A percentile compares a stretch with the other conserved stretches of the same genome.
Conservation (phyloP, 148 eudicot species). For the Rhododendron williamsianum region DNA sequence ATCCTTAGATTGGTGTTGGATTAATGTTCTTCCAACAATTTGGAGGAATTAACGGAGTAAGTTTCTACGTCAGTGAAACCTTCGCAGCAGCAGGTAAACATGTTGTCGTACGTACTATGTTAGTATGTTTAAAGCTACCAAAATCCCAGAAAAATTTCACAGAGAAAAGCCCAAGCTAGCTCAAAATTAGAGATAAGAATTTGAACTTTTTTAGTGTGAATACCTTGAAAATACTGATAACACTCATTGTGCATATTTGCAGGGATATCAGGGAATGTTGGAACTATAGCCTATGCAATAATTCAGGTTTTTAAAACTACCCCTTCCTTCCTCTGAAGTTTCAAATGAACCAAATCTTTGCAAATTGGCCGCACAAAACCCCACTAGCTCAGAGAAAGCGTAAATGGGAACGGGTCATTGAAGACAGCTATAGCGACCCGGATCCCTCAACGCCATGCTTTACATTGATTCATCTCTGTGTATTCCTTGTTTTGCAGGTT, state of each 20-base stretch:
- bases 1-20: slow-evolving; percentile 66
- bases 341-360: not conserved
- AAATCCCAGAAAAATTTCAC: too few species aligned
- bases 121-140: too few species aligned
- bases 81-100: slow-evolving; percentile 55
- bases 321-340: not conserved
- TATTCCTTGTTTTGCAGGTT: too few species aligned
- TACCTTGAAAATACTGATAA: not conserved
- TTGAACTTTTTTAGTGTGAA: too few species aligned
- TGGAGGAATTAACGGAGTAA: slow-evolving; percentile 77
- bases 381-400: too few species aligned
- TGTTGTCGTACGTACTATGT: not conserved
- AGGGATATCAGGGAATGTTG: slow-evolving; percentile 57
- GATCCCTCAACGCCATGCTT: too few species aligned
- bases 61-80: slow-evolving; percentile 65
- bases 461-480: too few species aligned
- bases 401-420: too few species aligned
- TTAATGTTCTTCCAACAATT: slow-evolving; percentile 81
- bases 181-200: too few species aligned
- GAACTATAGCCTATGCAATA: slow-evolving; percentile 56
- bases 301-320: slow-evolving; percentile 28
- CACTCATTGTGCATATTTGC: slow-evolving; percentile 3
- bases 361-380: too few species aligned
- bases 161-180: too few species aligned
- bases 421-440: too few species aligned